These are phyloP conservation scores for Daldinia sp. DNA, from an alignment of 2,329 filamentous ascomycete genomes.

Conservation along the genomic window DNA sequence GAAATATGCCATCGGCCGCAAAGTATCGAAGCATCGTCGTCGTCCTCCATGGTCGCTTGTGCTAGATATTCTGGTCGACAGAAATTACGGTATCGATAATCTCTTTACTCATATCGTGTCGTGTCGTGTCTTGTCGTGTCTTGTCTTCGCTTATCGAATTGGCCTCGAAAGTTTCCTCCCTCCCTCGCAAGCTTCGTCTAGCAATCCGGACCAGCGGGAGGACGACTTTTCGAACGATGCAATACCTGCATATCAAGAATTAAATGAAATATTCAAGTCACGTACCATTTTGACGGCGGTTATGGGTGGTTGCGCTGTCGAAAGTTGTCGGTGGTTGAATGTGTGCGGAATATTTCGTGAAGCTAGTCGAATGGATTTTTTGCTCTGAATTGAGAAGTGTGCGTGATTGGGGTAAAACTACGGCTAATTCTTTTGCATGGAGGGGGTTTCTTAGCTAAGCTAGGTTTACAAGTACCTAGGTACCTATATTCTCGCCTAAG, in stretches of 20 bases:
- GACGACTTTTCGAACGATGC: background rate
- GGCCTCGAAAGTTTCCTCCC: background rate
- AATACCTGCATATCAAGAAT: conserved; percentile 22
- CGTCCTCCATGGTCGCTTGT: background rate
- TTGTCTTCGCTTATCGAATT: background rate
- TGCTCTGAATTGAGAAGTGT: conserved; percentile 36
- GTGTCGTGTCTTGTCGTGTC: too few relatives aligned
- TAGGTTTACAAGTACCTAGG: background rate
- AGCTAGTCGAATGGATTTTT: conserved; percentile 31
- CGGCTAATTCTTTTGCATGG: conserved; percentile 29
- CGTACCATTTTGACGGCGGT: conserved; percentile 59
- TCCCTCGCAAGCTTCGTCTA: conserved; percentile 7
- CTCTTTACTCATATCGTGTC: conserved; percentile 2
- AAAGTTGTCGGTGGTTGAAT: conserved; percentile 37
- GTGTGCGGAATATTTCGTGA: conserved; percentile 32
- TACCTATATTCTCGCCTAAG: background rate
- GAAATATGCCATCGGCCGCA: background rate
- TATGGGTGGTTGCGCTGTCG: conserved; percentile 53
- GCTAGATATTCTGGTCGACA: background rate
- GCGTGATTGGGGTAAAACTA: conserved; percentile 30
- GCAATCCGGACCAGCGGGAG: background rate
- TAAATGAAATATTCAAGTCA: conserved; percentile 46
- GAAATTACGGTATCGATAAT: background rate
- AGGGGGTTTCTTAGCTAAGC: conserved; percentile 5
- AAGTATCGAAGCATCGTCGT: background rate